Conservation (phyloP, 2,329 filamentous ascomycete genomes). For the Calycina marina region DNA sequence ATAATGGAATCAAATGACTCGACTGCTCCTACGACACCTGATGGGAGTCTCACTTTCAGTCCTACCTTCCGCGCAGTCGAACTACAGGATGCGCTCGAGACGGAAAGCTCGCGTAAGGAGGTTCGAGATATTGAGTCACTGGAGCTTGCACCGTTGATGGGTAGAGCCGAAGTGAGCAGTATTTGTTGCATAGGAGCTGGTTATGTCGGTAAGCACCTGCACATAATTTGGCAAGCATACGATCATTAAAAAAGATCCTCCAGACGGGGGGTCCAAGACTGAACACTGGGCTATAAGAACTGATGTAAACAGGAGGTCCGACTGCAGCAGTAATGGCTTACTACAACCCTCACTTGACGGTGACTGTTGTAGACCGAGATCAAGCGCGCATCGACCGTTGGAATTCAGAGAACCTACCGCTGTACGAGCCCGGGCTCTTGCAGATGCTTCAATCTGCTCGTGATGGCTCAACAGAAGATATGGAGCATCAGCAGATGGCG, state of each 20-base stretch:
- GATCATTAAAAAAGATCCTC: too few relatives aligned
- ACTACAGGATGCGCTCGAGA: conserved; percentile 13
- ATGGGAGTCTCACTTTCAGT: conserved; percentile 29
- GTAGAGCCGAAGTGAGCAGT: conserved; percentile 29
- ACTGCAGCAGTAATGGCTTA: conserved; percentile 62
- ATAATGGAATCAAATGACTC: too few relatives aligned
- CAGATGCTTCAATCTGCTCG: conserved; percentile 53
- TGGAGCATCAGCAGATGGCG: conserved; percentile 20
- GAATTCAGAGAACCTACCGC: conserved; percentile 60
- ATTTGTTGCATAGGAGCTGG: conserved; percentile 65
- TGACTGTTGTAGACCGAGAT: conserved; percentile 64
- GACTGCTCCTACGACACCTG: conserved; percentile 31
- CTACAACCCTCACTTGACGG: conserved; percentile 54
- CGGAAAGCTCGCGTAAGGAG: conserved; percentile 1
- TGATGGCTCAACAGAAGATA: conserved; percentile 36
- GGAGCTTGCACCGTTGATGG: conserved; percentile 1
- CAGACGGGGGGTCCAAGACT: too few relatives aligned
- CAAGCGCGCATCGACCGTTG: conserved; percentile 50
- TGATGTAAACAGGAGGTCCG: conserved; percentile 41
- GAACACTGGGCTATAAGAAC: neutral
- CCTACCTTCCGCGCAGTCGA: conserved; percentile 24
- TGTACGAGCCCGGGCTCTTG: conserved; percentile 59
- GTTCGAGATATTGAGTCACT: conserved; percentile 3
- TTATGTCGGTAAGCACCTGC: conserved; percentile 51
- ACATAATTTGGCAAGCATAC: too few relatives aligned